Evolutionary conservation across 1,139 yeast genomes (phyloP).

Genomic region (Arxiozyma slooffiae): DNA sequence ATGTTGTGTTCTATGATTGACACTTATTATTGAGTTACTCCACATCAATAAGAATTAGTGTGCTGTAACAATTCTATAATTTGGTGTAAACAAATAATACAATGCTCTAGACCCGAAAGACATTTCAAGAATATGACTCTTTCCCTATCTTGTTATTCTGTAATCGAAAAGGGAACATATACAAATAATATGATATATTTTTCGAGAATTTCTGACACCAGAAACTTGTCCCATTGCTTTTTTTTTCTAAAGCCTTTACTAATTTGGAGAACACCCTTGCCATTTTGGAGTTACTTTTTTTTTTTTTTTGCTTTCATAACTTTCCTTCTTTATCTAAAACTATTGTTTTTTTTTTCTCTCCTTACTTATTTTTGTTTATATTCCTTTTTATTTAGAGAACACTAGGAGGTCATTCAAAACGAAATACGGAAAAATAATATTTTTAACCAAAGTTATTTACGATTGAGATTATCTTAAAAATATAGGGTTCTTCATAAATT

Average conservation of each 20-base stretch:
- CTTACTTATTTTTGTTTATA: no score
- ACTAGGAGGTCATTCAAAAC: not conserved
- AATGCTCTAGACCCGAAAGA: not conserved
- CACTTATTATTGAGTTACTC: no score
- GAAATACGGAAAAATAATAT: no score
- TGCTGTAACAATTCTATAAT: not conserved
- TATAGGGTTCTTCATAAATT: not conserved
- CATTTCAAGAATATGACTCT: not conserved
- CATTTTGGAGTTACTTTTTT: no score
- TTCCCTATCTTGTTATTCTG: not conserved
- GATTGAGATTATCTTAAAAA: not conserved
- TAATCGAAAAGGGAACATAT: not conserved
- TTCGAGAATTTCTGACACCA: not conserved
- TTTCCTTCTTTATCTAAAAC: not conserved
- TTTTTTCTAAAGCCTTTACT: not conserved
- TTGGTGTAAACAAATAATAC: slow-evolving; percentile 1
- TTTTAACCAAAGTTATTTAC: not conserved
- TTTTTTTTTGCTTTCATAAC: no score
- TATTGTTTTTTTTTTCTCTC: not conserved
- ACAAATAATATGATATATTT: no score
- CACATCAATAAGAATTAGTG: not conserved
- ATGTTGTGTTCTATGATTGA: not conserved
- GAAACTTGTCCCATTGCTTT: not conserved
- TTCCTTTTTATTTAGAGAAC: no score
- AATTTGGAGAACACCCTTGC: not conserved